Evolutionary conservation across 352 stramenopile species (phyloP), one percentile per base, ranked within the genome.

Genomic region (Phytophthora ramorum): DNA sequence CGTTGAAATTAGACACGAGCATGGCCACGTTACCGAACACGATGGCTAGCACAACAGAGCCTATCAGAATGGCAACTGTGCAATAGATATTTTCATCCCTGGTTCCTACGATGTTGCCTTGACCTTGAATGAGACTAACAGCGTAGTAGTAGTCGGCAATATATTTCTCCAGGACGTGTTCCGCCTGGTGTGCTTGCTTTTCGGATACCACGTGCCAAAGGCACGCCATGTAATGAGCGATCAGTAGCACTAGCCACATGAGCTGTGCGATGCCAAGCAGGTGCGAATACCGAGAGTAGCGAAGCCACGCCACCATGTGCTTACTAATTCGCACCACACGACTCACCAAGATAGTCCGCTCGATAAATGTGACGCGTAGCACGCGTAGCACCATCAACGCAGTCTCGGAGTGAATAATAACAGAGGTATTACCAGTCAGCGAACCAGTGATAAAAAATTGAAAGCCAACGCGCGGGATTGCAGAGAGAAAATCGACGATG

Each of bases 11-110:
- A 6, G 71, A 69, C 2, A 92, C 77, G 4, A 83, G 71, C 40
- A 90, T 78, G 0, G 69, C 73, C 8, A 92, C 81, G 44, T 88
- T 41, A 14, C 79, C 81, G 24, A 89, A 90, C 3, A 91, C 63
- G 12, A 89, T 76, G 3, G 79, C 81, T 1, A 92, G 51, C 0
- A 81, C 26, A 28, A 90, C 52, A 0, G 81, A 81, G 4, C 83
- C 79, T 0, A 76, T 3, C 3, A 91, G 63, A n/a, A 86, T 64
- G 8, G 63, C 61, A 19, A 86, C 37, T 0, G 60, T 64, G 0
- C 62, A 70, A 43, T 82, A 87, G 1, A 82, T 9, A 40, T 70
- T 71, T 32, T 90, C 73, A 0, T 19, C 16, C 13, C 58, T 30
- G 0, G 54, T 72, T 1, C 54, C 63, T 0, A 51, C 54, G 0